A percentile compares a stretch with the other conserved stretches of the same genome.
phyloP scores from a whole-genome alignment of 768 basidiomycete genomes.

The Tricholoma hemisulphureum region DNA sequence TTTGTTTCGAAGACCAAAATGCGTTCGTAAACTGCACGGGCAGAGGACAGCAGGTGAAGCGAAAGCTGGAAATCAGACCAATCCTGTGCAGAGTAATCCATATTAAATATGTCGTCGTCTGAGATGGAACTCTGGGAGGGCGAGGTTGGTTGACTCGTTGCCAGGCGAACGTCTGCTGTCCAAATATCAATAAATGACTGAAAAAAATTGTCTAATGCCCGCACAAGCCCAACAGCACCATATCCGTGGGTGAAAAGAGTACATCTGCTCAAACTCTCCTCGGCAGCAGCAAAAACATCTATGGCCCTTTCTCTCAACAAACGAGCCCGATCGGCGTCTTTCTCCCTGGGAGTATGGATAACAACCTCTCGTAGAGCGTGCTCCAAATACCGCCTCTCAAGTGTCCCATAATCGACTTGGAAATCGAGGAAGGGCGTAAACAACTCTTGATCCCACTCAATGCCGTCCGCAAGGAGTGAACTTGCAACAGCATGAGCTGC shows the following conservation, averaged over 20 bases:
- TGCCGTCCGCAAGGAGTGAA: constrained; percentile 30
- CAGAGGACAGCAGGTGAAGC: constrained; percentile 81
- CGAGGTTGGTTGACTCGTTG: constrained; percentile 30
- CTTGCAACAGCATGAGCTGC: constrained; percentile 16
- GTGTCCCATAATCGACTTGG: constrained; percentile 76
- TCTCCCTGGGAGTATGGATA: constrained; percentile 41
- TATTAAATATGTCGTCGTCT: constrained; percentile 66
- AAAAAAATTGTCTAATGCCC: constrained; percentile 71
- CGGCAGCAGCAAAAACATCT: constrained; percentile 73
- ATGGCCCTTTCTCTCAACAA: constrained; percentile 71
- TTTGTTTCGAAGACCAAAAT: constrained; percentile 68
- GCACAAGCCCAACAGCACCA: constrained; percentile 69
- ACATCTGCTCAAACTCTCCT: constrained; percentile 77
- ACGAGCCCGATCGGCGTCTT: constrained; percentile 52
- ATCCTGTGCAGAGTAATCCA: constrained; percentile 87
- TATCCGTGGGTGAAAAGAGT: constrained; percentile 87
- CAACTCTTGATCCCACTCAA: constrained; percentile 87
- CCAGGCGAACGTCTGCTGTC: constrained; percentile 50
- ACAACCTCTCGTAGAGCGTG: constrained; percentile 52
- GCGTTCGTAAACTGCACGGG: constrained; percentile 68
- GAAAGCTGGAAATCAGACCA: constrained; percentile 85
- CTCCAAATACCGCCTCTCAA: constrained; percentile 74
- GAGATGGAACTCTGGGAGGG: constrained; percentile 29
- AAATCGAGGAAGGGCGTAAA: constrained; percentile 94
- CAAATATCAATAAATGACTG: constrained; percentile 66